Base-by-base conservation (phyloP, 257 asterid species). In the Petunia secreta region DNA sequence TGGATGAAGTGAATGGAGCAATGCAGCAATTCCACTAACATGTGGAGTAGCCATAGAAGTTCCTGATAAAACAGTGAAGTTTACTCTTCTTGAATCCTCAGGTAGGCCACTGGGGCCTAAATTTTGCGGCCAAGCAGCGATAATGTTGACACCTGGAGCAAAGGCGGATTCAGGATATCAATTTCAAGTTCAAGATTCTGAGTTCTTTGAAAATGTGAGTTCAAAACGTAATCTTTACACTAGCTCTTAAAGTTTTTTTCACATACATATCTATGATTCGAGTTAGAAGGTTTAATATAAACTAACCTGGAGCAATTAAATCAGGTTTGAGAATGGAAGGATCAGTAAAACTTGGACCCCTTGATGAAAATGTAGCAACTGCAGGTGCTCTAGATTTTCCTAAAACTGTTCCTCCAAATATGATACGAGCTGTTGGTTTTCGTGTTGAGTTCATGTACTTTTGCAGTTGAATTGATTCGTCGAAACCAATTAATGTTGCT, bases 61-160 rank as follows among this genome's bases (percentile, higher is more conserved):
- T 55, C 83, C 98, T 2, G 99, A 95, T 97, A 95, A 87, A 78
- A 93, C 94, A 0, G 92, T 89, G 96, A 95, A 95, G 89, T 95
- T 93, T 68, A 85, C 97, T 79, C 94, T 86, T 88, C 99, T 93
- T 76, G 91, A 81, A 87, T 95, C 99, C 84, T 90, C 97, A 1
- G 92, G 92, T 77, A 95, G 96, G 85, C 89, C 93, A 14, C 92
- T 93, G 0, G 97, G 98, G 77, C 97, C 98, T 11, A 93, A 84
- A 78, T 93, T 95, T 62, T 95, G 97, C 2, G 97, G 99, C 98
- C 98, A 95, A 0, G 98, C 99, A 14, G 99, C 99, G 0, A 95
- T 93, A 46, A 95, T 92, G 87, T 95, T 95, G 14, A 95, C 99
- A 43, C 98, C 99, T 3, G 94, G 95, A 79, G 98, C 97, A 53